Evolutionary conservation across 495 filamentous ascomycete genomes (phyloP).

Genomic region (Penicillium argentinense): DNA sequence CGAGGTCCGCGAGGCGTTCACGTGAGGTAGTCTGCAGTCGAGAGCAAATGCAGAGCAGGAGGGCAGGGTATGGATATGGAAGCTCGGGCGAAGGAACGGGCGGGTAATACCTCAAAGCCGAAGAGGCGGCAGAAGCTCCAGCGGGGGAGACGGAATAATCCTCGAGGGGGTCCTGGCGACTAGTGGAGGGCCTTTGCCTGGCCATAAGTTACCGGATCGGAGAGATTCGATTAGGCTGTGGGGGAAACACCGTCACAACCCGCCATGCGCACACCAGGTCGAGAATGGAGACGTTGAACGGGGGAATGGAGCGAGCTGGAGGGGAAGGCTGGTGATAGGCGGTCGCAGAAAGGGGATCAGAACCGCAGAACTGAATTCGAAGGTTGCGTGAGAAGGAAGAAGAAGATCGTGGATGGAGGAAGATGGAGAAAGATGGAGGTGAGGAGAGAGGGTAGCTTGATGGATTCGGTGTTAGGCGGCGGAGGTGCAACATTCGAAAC

Average conservation of each 20-base stretch:
- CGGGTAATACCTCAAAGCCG: constrained; percentile 48
- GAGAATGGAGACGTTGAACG: constrained; percentile 20
- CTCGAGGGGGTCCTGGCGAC: constrained; percentile 52
- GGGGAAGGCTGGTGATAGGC: constrained; percentile 6
- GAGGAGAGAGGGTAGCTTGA: constrained; percentile 26
- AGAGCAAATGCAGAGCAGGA: background rate
- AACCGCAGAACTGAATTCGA: too few relatives aligned
- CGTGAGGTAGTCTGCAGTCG: background rate
- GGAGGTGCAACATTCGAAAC: constrained; percentile 37
- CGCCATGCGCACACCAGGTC: constrained; percentile 48
- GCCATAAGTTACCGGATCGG: constrained; percentile 51
- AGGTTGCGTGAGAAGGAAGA: too few relatives aligned
- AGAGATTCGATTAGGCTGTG: constrained; percentile 34
- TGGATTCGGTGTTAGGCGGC: constrained; percentile 38
- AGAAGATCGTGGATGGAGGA: constrained; percentile 1
- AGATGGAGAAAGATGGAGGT: constrained; percentile 8
- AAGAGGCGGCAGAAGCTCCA: constrained; percentile 41
- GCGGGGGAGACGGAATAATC: constrained; percentile 44
- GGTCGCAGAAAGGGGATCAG: too few relatives aligned
- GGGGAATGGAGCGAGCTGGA: constrained; percentile 12
- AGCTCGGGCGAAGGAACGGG: constrained; percentile 18
- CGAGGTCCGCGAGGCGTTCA: too few relatives aligned
- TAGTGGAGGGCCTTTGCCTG: constrained; percentile 48
- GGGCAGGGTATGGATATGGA: constrained; percentile 1
- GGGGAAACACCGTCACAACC: constrained; percentile 43